A percentile compares a stretch with the other conserved stretches of the same genome.
Evolutionary conservation across 768 basidiomycete species (phyloP).

Genomic region (Boletus reticulatus): DNA sequence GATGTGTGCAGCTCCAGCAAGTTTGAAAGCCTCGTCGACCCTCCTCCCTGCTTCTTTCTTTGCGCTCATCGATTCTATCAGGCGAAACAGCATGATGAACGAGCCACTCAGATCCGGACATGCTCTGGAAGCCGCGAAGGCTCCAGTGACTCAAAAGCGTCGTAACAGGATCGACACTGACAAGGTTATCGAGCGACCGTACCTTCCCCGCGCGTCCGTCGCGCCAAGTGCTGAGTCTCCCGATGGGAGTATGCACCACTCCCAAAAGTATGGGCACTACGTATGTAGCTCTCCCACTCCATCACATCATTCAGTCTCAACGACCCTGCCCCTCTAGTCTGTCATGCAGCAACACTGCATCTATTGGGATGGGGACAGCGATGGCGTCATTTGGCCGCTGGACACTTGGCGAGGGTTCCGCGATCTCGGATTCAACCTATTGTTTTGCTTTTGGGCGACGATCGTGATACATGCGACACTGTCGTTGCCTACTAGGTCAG

Average conservation of each 20-base stretch:
- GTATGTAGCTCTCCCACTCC: constrained; percentile 13
- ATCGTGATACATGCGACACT: constrained; percentile 35
- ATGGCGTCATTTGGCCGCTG: constrained; percentile 44
- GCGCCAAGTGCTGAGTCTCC: constrained; percentile 27
- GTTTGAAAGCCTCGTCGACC: constrained; percentile 10
- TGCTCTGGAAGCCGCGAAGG: constrained; percentile 13
- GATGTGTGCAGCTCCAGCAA: constrained; percentile 14
- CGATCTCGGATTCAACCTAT: constrained; percentile 40
- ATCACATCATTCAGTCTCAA: background rate
- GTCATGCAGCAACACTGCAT: constrained; percentile 41
- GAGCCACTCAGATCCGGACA: constrained; percentile 17
- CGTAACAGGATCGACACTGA: constrained; percentile 26
- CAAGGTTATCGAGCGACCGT: constrained; percentile 24
- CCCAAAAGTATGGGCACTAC: constrained; percentile 17
- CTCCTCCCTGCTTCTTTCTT: constrained; percentile 19
- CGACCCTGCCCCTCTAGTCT: constrained; percentile 19
- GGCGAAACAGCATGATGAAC: constrained; percentile 19
- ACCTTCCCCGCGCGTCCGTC: constrained; percentile 27
- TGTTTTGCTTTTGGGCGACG: constrained; percentile 34
- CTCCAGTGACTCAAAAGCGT: constrained; percentile 23
- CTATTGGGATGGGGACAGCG: constrained; percentile 41
- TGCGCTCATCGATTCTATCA: constrained; percentile 17
- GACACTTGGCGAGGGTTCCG: constrained; percentile 43
- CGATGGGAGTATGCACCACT: constrained; percentile 17
- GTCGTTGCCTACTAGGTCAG: constrained; percentile 35